Evolutionary conservation across 805 yeast genomes (phyloP), one percentile per base, ranked within the genome.

Genomic region (Candida nanaspora): DNA sequence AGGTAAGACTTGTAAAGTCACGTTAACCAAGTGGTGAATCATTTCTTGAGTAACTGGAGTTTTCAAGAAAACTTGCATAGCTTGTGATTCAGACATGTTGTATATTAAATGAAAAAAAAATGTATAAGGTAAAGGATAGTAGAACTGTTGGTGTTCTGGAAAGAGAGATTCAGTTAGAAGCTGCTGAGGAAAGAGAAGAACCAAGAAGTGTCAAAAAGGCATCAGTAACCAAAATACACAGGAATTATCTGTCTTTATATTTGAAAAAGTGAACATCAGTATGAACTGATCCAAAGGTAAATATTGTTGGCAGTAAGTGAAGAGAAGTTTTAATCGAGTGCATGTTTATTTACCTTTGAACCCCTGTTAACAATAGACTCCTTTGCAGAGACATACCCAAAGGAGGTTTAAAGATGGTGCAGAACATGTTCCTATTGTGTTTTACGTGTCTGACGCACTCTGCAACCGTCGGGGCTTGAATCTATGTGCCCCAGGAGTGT

Each of bases 31-130:
- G 55, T 74, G 80, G 56, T 78, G 81, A 49, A 82, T 72, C 84
- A 82, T 81, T 48, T 81, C 86, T 51, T 80, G 83, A 11, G 85
- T 73, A 43, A 82, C 82, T 23, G 88, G 87, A 3, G 82, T 69
- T 49, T 71, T 70, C 62, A 80, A 66, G 48, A 81, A 70, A 39
- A 78, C 61, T 42, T 69, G 66, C 47, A 81, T 70, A 36, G 86
- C 86, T 64, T 81, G 70, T 22, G 64, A 49, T 53, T 73, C 72
- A 21, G 70, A 65, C 75, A 70, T 70, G 13, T 8, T 43, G 39
- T 25, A 13, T 33, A n/a, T 18, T 29, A n/a, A 5, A 29, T 15
- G 5, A n/a, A 6, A 29, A 8, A 11, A 14, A 16, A 28, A 16
- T 7, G n/a, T n/a, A n/a, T n/a, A n/a, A n/a, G n/a, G n/a, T n/a